Evolutionary conservation across 371 early-diverging fungal genomes (phyloP).

Genomic region (Mortierella sp.): DNA sequence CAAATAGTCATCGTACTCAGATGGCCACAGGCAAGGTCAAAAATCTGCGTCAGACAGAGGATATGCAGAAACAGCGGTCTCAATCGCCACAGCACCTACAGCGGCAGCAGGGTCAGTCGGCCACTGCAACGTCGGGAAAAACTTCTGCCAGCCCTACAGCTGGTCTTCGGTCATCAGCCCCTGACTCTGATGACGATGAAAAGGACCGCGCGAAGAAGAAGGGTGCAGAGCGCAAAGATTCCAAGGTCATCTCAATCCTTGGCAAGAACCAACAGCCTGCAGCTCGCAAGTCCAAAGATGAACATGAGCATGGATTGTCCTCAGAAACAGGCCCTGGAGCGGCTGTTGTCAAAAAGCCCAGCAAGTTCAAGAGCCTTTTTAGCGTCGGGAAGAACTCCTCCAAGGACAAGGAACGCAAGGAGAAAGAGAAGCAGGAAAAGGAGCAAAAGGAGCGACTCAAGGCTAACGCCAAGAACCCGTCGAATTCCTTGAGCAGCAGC

Average conservation of each 20-base stretch:
- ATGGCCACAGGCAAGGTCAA: constrained; percentile 31
- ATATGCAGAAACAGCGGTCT: constrained; percentile 3
- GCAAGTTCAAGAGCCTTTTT: constrained; percentile 54
- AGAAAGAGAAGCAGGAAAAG: constrained; percentile 7
- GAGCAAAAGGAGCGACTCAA: constrained; percentile 10
- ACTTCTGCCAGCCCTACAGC: constrained; percentile 12
- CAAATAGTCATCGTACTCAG: constrained; percentile 8
- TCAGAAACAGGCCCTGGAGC: constrained; percentile 12
- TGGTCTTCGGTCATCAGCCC: constrained; percentile 19
- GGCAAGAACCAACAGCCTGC: constrained; percentile 23
- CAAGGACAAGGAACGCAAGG: constrained; percentile 40
- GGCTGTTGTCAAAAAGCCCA: constrained; percentile 39
- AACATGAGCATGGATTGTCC: constrained; percentile 35
- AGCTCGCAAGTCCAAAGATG: constrained; percentile 30
- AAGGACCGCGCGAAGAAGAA: constrained; percentile 13
- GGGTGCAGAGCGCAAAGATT: constrained; percentile 22
- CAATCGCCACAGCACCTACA: constrained; percentile 15
- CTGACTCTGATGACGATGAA: constrained; percentile 40
- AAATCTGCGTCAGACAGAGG: constrained; percentile 14
- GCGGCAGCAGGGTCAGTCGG: constrained; percentile 11
- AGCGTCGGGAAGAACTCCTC: constrained; percentile 44
- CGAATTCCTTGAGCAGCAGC: constrained; percentile 1
- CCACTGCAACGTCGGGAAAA: background rate
- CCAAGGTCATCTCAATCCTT: constrained; percentile 35
- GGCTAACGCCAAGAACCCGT: constrained; percentile 19